Evolutionary conservation across 2,329 filamentous ascomycete genomes (phyloP).

Genomic region (Mollisiaceae sp.): DNA sequence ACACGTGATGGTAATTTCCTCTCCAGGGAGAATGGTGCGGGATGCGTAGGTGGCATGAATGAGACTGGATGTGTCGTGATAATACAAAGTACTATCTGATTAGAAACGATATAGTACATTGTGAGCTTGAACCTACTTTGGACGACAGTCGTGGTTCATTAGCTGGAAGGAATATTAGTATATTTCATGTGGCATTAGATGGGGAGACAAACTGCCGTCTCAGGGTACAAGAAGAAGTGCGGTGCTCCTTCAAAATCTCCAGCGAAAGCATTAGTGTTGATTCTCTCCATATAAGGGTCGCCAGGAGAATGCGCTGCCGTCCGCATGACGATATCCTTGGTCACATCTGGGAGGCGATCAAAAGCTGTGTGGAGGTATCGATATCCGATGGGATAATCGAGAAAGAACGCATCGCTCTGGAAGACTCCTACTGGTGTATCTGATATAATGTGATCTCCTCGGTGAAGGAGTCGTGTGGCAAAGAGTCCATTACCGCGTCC

Average conservation of each 20-base stretch:
- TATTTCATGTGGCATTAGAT: neutral
- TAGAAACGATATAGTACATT: slow-evolving; percentile 1
- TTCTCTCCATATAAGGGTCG: slow-evolving; percentile 38
- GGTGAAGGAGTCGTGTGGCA: slow-evolving; percentile 34
- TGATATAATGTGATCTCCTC: slow-evolving; percentile 37
- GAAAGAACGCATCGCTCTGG: slow-evolving; percentile 35
- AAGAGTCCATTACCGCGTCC: slow-evolving; percentile 39
- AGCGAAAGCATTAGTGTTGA: slow-evolving; percentile 40
- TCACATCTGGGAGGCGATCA: slow-evolving; percentile 33
- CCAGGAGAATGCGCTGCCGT: slow-evolving; percentile 31
- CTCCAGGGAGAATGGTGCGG: slow-evolving; percentile 45
- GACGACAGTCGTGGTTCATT: slow-evolving; percentile 51
- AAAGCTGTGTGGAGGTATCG: slow-evolving; percentile 35
- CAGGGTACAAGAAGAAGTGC: slow-evolving; percentile 40
- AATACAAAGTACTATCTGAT: slow-evolving; percentile 42
- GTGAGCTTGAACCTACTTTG: slow-evolving; percentile 41
- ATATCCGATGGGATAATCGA: slow-evolving; percentile 33
- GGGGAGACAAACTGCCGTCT: slow-evolving; percentile 34
- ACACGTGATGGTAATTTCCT: slow-evolving; percentile 50
- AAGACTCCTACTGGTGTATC: slow-evolving; percentile 37
- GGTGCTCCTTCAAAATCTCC: slow-evolving; percentile 35
- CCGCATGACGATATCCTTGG: slow-evolving; percentile 30
- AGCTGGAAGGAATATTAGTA: slow-evolving; percentile 37
- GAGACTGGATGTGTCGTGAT: slow-evolving; percentile 45
- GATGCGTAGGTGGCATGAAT: slow-evolving; percentile 47